A percentile compares a stretch with the other conserved stretches of the same genome.
Evolutionary conservation across 1,139 yeast genomes (phyloP).

Genomic region (Ogataea hybrid): DNA sequence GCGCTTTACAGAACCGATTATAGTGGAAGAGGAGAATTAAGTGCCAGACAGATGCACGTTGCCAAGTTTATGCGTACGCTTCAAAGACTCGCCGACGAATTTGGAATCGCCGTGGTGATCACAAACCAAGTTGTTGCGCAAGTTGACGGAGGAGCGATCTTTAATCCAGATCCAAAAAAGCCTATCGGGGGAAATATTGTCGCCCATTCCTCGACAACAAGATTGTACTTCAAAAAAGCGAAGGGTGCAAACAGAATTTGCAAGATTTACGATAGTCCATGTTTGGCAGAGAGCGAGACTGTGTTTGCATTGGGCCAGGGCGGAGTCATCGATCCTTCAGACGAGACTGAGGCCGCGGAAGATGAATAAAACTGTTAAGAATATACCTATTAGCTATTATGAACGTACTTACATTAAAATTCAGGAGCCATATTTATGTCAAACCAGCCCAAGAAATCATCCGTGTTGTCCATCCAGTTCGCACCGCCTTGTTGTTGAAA

Average conservation of each 20-base stretch:
- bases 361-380: conserved; percentile 45
- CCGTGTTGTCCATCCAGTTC: conserved; percentile 83
- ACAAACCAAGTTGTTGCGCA: conserved; percentile 98
- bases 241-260: conserved; percentile 91
- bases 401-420: conserved; percentile 33
- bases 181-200: conserved; percentile 99
- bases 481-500: conserved; percentile 74
- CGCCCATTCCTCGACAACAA: conserved; percentile 95
- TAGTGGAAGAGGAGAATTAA: conserved; percentile 93
- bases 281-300: conserved; percentile 93
- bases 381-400: not conserved
- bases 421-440: conserved; percentile 67
- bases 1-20: conserved; percentile 94
- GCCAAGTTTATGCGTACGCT: conserved; percentile 90
- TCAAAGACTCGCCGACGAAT: conserved; percentile 94
- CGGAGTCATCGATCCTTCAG: conserved; percentile 92
- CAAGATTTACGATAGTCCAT: conserved; percentile 92
- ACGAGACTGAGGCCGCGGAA: conserved; percentile 37
- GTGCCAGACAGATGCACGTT: conserved; percentile 92
- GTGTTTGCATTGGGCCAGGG: conserved; percentile 95
- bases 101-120: conserved; percentile 97
- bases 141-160: conserved; percentile 87
- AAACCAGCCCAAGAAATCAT: conserved; percentile 95
- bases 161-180: conserved; percentile 97
- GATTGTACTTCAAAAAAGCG: conserved; percentile 87